Percentiles rank a stretch among this genome's conserved stretches.
Conservation (phyloP, 2,329 filamentous ascomycete genomes). For the Alternaria arborescens region DNA sequence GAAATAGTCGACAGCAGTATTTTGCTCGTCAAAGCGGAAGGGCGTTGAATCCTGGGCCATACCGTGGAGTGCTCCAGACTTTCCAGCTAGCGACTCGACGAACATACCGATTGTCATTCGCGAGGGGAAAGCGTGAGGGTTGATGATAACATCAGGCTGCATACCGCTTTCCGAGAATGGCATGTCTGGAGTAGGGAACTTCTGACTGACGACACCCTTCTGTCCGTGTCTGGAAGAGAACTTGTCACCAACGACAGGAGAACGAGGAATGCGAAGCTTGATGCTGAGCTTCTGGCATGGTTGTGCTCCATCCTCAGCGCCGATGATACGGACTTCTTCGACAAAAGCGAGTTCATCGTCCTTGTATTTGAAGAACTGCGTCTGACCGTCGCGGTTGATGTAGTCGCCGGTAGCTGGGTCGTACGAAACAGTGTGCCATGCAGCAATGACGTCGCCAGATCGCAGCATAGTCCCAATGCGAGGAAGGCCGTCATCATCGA, state of each 20-base stretch:
- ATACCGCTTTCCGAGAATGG: constrained; percentile 97
- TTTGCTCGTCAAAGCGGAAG: constrained; percentile 91
- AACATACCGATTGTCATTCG: constrained; percentile 99
- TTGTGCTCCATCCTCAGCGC: constrained; percentile 82
- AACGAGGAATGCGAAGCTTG: constrained; percentile 90
- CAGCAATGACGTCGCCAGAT: constrained; percentile 85
- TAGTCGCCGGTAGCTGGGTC: constrained; percentile 76
- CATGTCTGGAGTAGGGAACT: constrained; percentile 94
- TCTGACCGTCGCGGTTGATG: constrained; percentile 84
- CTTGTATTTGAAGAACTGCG: constrained; percentile 93
- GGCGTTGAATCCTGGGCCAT: constrained; percentile 96
- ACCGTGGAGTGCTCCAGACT: constrained; percentile 91
- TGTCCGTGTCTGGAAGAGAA: constrained; percentile 98
- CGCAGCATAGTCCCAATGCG: constrained; percentile 78
- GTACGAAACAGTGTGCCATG: constrained; percentile 86
- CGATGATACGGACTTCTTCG: constrained; percentile 91
- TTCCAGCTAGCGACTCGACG: constrained; percentile 94
- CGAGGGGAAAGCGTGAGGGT: constrained; percentile 98
- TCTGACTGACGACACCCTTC: constrained; percentile 95
- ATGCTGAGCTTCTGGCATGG: constrained; percentile 88
- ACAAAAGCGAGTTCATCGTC: constrained; percentile 87
- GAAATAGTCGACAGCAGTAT: constrained; percentile 93
- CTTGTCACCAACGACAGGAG: constrained; percentile 95
- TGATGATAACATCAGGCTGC: constrained; percentile 97
- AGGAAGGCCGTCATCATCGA: constrained; percentile 90